Conservation (phyloP, 257 asterid genomes). For the Ophiorrhiza pumila region DNA sequence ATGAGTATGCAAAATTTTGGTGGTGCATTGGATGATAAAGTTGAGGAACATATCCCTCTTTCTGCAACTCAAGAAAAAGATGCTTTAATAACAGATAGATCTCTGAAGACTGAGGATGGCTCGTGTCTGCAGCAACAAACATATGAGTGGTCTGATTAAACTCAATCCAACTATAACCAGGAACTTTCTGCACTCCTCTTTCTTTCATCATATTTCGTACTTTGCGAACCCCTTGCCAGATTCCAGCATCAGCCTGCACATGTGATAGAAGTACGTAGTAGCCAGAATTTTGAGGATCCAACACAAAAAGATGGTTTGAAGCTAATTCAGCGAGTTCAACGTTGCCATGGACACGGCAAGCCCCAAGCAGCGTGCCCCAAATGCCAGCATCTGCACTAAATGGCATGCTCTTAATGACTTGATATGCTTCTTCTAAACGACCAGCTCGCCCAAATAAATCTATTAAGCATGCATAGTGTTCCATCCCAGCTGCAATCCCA, state of each 20-base stretch:
- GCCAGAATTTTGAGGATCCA: slow-evolving; percentile 90
- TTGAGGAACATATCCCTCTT: slow-evolving; percentile 48
- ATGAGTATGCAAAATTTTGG: slow-evolving; percentile 3
- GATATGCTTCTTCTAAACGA: slow-evolving; percentile 49
- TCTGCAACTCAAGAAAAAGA: slow-evolving; percentile 62
- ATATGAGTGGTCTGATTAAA: slow-evolving; percentile 53
- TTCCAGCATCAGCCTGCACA: slow-evolving; percentile 66
- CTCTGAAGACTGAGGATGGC: slow-evolving; percentile 55
- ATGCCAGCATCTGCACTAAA: slow-evolving; percentile 77
- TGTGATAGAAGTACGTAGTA: slow-evolving; percentile 75
- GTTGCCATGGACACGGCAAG: slow-evolving; percentile 70
- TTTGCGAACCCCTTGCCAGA: slow-evolving; percentile 58
- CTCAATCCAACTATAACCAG: slow-evolving; percentile 88
- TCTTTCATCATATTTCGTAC: slow-evolving; percentile 66
- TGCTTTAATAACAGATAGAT: slow-evolving; percentile 46
- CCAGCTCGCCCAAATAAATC: slow-evolving; percentile 82
- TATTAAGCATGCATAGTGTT: slow-evolving; percentile 82
- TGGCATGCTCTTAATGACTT: slow-evolving; percentile 55
- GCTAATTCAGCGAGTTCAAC: slow-evolving; percentile 79
- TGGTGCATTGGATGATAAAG: slow-evolving; percentile 6
- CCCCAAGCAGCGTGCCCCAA: slow-evolving; percentile 90
- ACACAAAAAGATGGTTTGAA: slow-evolving; percentile 44
- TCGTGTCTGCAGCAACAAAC: slow-evolving; percentile 71
- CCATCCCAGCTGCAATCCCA: slow-evolving; percentile 51
- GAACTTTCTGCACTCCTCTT: slow-evolving; percentile 68